A percentile compares a stretch with the other conserved stretches of the same genome.
Evolutionary conservation across 2,329 filamentous ascomycete species (phyloP).

Genomic region (Penicillium sumatraense): DNA sequence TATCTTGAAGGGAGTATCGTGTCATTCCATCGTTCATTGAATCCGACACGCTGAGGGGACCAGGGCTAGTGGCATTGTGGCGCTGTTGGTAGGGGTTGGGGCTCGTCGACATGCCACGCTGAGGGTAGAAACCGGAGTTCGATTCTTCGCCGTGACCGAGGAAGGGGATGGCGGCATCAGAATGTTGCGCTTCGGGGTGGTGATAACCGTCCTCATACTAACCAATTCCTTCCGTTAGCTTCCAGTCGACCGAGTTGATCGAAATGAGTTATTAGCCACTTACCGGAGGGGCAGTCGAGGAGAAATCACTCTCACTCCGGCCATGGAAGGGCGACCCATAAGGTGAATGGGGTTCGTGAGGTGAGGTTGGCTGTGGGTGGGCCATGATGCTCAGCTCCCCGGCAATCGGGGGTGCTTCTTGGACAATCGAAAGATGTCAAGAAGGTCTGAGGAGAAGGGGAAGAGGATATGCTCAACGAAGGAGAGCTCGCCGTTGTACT

Average conservation of each 20-base stretch:
- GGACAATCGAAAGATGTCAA: constrained; percentile 1
- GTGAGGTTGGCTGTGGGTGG: constrained; percentile 22
- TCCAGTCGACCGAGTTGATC: too few relatives aligned
- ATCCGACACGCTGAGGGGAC: neutral
- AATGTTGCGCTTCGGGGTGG: neutral
- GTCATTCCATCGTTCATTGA: constrained; percentile 30
- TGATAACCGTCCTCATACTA: constrained; percentile 1
- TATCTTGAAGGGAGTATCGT: constrained; percentile 38
- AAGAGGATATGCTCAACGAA: neutral
- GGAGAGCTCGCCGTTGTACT: neutral
- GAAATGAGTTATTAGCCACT: too few relatives aligned
- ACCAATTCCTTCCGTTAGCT: neutral
- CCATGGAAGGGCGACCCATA: constrained; percentile 20
- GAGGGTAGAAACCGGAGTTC: neutral
- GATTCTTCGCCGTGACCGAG: constrained; percentile 25
- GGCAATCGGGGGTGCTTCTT: constrained; percentile 1
- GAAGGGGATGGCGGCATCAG: constrained; percentile 3
- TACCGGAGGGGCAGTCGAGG: constrained; percentile 3
- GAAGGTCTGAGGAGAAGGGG: neutral
- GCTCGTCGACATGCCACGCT: constrained; percentile 4
- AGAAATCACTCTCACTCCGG: constrained; percentile 17
- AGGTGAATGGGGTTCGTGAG: constrained; percentile 18
- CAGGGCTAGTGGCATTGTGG: constrained; percentile 22
- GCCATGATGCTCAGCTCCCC: constrained; percentile 23
- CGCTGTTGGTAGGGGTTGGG: constrained; percentile 4